Conservation (phyloP, 2,329 filamentous ascomycete genomes). For the Purpureocillium takamizusanense region DNA sequence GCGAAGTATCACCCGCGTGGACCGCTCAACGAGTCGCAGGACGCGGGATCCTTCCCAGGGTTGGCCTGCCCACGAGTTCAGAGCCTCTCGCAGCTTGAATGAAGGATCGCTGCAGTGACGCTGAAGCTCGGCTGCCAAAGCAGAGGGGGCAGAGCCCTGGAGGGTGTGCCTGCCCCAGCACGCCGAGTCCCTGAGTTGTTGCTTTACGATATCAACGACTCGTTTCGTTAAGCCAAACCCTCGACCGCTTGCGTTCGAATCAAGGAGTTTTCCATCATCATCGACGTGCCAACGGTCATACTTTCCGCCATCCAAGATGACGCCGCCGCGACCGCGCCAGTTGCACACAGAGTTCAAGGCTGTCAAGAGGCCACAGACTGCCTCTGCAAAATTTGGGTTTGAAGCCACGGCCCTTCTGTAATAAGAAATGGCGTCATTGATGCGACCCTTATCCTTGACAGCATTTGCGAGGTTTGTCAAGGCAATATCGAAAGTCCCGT, state of each 20-base stretch:
- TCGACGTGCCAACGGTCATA: constrained; percentile 93
- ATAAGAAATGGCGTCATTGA: constrained; percentile 84
- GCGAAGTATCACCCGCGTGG: constrained; percentile 67
- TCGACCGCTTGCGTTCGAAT: constrained; percentile 52
- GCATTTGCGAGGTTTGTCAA: constrained; percentile 94
- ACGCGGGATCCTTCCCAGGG: constrained; percentile 85
- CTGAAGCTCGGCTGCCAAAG: constrained; percentile 38
- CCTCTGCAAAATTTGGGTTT: constrained; percentile 95
- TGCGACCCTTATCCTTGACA: constrained; percentile 89
- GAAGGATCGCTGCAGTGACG: constrained; percentile 25
- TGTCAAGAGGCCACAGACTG: constrained; percentile 90
- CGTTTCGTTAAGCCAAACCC: constrained; percentile 78
- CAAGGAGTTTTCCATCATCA: constrained; percentile 70
- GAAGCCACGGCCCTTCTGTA: constrained; percentile 83
- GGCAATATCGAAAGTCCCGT: constrained; percentile 93
- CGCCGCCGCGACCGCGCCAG: constrained; percentile 83
- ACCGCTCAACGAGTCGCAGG: constrained; percentile 75
- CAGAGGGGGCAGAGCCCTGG: constrained; percentile 41
- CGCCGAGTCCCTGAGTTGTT: constrained; percentile 79
- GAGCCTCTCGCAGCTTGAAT: constrained; percentile 28
- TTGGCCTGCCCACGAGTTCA: constrained; percentile 57
- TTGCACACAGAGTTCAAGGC: constrained; percentile 94
- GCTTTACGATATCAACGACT: constrained; percentile 83
- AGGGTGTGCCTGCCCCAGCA: constrained; percentile 73
- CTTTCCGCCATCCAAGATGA: constrained; percentile 61